Conservation (phyloP, 2,329 filamentous ascomycete species). For the Aspergillus piperis region DNA sequence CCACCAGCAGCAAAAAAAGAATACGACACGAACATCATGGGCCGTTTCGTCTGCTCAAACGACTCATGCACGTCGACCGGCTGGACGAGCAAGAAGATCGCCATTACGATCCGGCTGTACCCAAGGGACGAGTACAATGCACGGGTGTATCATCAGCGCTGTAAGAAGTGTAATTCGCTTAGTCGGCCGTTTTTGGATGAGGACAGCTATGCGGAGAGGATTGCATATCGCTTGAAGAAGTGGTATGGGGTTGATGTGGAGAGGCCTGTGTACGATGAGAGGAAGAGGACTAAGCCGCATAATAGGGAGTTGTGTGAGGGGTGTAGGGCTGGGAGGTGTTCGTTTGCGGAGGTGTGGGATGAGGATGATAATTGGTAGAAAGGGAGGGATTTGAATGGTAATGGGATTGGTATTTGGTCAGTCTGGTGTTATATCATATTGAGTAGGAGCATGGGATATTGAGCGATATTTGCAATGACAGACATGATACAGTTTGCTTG, state of each 20-base stretch:
- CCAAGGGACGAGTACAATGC: constrained; percentile 43
- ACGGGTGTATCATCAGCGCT: constrained; percentile 48
- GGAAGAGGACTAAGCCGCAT: constrained; percentile 29
- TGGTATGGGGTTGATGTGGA: constrained; percentile 40
- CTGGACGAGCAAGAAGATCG: constrained; percentile 46
- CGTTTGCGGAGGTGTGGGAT: too few species aligned
- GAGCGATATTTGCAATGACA: too few species aligned
- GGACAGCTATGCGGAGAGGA: constrained; percentile 45
- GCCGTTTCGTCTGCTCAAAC: constrained; percentile 44
- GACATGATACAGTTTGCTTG: too few species aligned
- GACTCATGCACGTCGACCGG: constrained; percentile 29
- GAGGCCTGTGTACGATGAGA: constrained; percentile 12
- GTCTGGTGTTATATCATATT: too few species aligned
- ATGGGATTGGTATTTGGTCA: too few species aligned
- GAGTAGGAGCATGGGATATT: too few species aligned
- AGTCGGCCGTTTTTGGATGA: constrained; percentile 38
- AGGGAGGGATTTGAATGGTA: too few species aligned
- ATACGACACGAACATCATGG: constrained; percentile 48
- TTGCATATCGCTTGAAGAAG: constrained; percentile 47
- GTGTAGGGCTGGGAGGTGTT: constrained; percentile 22
- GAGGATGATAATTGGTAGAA: too few species aligned
- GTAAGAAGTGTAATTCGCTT: constrained; percentile 38
- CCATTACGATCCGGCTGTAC: constrained; percentile 48
- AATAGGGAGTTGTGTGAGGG: constrained; percentile 33
- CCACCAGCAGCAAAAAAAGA: constrained; percentile 23